Evolutionary conservation across 306 rosid genomes (phyloP).

Genomic region (Coriaria nepalensis): DNA sequence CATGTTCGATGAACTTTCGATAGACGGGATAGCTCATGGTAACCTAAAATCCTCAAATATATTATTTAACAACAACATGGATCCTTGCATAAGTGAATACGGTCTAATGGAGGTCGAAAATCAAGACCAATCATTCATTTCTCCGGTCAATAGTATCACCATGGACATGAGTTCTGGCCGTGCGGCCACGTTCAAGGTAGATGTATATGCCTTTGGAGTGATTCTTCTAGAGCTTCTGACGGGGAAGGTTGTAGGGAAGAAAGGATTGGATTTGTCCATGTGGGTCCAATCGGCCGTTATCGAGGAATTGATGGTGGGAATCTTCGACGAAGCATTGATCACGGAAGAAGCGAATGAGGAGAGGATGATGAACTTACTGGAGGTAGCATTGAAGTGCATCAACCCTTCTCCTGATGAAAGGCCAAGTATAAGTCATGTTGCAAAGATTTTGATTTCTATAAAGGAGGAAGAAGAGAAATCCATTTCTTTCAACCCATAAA

Average conservation of each 20-base stretch:
- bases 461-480: no score
- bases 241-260: conserved; percentile 48
- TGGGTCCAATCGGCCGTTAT: conserved; percentile 59
- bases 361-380: no score
- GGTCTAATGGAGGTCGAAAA: conserved; percentile 43
- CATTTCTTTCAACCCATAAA: no score
- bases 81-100: conserved; percentile 54
- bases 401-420: no score
- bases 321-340: background rate
- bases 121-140: conserved; percentile 15
- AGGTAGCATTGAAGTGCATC: no score
- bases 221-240: conserved; percentile 60
- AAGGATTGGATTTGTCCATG: conserved; percentile 43
- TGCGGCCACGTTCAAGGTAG: conserved; percentile 33
- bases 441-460: background rate
- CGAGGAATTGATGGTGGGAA: conserved; percentile 14
- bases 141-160: conserved; percentile 8
- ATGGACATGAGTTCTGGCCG: conserved; percentile 12
- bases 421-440: background rate
- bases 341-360: no score
- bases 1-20: conserved; percentile 46
- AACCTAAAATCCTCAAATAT: conserved; percentile 65
- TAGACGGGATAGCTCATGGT: conserved; percentile 45
- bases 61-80: conserved; percentile 43
- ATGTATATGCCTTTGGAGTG: conserved; percentile 51